These are phyloP conservation scores for Candida adriatica DNA, from an alignment of 805 yeast species.

Conservation along the genomic window DNA sequence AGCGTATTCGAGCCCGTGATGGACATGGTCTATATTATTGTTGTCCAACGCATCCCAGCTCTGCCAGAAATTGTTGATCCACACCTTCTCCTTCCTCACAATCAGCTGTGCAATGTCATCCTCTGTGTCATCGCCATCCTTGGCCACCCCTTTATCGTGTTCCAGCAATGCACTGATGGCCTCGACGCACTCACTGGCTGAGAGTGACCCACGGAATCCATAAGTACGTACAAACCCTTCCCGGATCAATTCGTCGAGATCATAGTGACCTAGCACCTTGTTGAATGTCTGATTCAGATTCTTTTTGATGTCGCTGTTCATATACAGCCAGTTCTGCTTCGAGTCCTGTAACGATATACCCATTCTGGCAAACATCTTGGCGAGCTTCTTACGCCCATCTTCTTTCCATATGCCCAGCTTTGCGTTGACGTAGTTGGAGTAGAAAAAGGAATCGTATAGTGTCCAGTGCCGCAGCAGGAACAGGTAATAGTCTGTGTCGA, in stretches of 20 bases:
- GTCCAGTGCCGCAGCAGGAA: conserved; percentile 91
- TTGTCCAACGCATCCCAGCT: conserved; percentile 59
- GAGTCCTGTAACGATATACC: conserved; percentile 89
- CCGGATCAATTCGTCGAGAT: conserved; percentile 72
- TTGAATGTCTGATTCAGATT: conserved; percentile 63
- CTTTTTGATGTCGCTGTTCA: conserved; percentile 74
- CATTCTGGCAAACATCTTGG: conserved; percentile 93
- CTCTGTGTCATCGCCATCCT: conserved; percentile 17
- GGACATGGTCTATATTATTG: conserved; percentile 41
- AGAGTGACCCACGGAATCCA: conserved; percentile 81
- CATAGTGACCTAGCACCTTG: conserved; percentile 66
- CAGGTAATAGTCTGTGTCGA: conserved; percentile 80
- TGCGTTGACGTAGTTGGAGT: conserved; percentile 87
- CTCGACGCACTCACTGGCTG: conserved; percentile 93
- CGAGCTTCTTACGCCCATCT: conserved; percentile 79
- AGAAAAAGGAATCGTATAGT: conserved; percentile 81
- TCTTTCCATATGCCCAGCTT: conserved; percentile 85
- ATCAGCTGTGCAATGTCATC: conserved; percentile 28
- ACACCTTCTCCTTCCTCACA: conserved; percentile 44
- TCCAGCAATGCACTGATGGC: conserved; percentile 81
- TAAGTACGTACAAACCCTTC: conserved; percentile 83
- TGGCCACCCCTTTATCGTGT: conserved; percentile 35
- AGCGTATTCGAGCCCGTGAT: conserved; percentile 78
- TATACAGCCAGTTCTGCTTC: conserved; percentile 85
- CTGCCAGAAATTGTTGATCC: conserved; percentile 71